Evolutionary conservation across 2,329 filamentous ascomycete species (phyloP).

Genomic region (Pseudogymnoascus sp.): DNA sequence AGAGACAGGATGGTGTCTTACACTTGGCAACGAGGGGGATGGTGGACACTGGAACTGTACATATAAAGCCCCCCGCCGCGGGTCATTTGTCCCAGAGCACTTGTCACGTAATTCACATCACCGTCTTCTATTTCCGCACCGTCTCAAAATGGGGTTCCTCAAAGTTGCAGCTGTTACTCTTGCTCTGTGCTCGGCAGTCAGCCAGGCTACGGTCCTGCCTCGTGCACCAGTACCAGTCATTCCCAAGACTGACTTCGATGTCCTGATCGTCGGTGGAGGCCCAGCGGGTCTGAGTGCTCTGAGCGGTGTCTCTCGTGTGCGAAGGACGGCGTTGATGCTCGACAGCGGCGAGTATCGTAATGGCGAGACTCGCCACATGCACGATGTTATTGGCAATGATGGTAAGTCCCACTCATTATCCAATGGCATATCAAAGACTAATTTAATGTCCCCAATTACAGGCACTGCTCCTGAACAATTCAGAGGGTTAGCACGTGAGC

Average conservation of each 20-base stretch:
- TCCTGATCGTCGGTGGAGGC: conserved; percentile 35
- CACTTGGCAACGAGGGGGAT: not conserved
- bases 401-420: not conserved
- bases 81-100: not conserved
- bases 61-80: not conserved
- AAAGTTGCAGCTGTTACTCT: not conserved
- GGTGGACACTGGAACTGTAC: not conserved
- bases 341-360: conserved; percentile 39
- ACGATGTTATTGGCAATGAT: conserved; percentile 37
- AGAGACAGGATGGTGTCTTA: conserved; percentile 2
- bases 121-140: not conserved
- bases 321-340: conserved; percentile 35
- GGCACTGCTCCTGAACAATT: conserved; percentile 29
- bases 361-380: conserved; percentile 35
- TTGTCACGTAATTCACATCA: not conserved
- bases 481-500: conserved; percentile 31
- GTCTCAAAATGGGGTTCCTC: conserved; percentile 6
- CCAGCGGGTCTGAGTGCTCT: conserved; percentile 38
- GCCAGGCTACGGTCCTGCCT: not conserved
- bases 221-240: not conserved
- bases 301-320: conserved; percentile 31
- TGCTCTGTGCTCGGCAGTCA: not conserved
- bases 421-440: not conserved
- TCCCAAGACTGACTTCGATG: conserved; percentile 20
- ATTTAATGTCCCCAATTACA: conserved; percentile 21